Evolutionary conservation across 805 yeast species (phyloP), one percentile per base, ranked within the genome.

Genomic region (Crinitomyces ghanaensis): DNA sequence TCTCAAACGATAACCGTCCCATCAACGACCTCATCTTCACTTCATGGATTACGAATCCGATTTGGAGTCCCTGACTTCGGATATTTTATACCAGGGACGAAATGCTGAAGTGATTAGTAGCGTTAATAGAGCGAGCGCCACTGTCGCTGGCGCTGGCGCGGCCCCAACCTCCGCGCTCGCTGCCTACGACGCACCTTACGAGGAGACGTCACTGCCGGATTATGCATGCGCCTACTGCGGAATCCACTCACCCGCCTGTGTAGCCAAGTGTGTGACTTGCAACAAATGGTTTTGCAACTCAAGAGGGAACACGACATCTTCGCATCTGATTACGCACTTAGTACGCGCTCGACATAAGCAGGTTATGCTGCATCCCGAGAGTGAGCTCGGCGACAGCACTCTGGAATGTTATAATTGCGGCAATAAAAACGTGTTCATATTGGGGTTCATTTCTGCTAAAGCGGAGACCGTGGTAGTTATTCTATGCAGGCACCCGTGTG

Each of bases 321-420:
- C 93, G 1, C 96, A 86, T 53, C 81, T 86, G 11, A 74, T 86
- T 13, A 80, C 81, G 12, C 96, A 86, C 56, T 59, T 85, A 51
- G 93, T 84, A 19, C 59, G 81, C 44, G 70, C 94, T 1, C 72
- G 77, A 40, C 96, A 86, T 53, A 74, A 76, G 46, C 62, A 45
- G 11, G 84, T 86, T 2, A 65, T 78, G 2, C 65, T 84, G 29
- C 95, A 85, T 53, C 75, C 75, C 23, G 79, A 78, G 17, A 76
- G 86, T 2, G 85, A 81, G 40, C 62, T 85, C 17, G 95, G 95
- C n/a, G 94, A 80, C 34, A 77, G 86, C 4, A 67, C 74, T 2
- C 59, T 86, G 37, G 96, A 86, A 54, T 86, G 96, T 59, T 86
- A 85, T 58, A 77, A 76, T 49, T 86, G 96, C 61, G 95, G 95